Conservation (phyloP, 1,284 basidiomycete genomes). For the Leccinum brunneo-olivaceum region DNA sequence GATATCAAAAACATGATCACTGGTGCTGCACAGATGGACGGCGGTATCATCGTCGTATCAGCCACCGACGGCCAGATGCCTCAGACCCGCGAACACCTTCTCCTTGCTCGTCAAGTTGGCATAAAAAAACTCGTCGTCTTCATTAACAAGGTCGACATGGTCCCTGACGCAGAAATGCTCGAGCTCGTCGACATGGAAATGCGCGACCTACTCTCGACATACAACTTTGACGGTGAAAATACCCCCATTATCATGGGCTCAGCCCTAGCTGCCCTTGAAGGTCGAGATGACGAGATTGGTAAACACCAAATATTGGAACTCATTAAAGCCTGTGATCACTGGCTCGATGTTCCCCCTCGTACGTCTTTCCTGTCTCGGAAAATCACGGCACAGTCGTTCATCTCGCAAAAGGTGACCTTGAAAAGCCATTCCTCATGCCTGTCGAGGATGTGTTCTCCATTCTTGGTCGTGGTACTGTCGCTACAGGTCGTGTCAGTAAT, state of each 20-base stretch:
- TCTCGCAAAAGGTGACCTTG: slow-evolving; percentile 69
- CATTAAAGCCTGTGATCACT: slow-evolving; percentile 84
- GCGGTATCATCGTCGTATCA: slow-evolving; percentile 95
- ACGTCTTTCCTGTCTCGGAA: slow-evolving; percentile 27
- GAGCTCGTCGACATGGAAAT: slow-evolving; percentile 99
- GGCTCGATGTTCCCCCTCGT: slow-evolving; percentile 94
- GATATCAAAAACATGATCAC: slow-evolving; percentile 99
- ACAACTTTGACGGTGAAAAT: slow-evolving; percentile 95
- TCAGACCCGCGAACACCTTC: slow-evolving; percentile 96
- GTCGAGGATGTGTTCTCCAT: slow-evolving; percentile 99
- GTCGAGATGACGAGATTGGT: slow-evolving; percentile 76
- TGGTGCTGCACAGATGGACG: slow-evolving; percentile 98
- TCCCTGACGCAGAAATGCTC: slow-evolving; percentile 96
- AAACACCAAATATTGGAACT: slow-evolving; percentile 79
- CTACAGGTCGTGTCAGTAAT: slow-evolving; percentile 72
- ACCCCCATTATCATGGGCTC: slow-evolving; percentile 98
- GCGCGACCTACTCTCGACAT: slow-evolving; percentile 90
- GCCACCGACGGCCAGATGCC: slow-evolving; percentile 99
- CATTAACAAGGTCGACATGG: slow-evolving; percentile 99
- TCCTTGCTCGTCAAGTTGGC: slow-evolving; percentile 96
- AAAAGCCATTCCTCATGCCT: slow-evolving; percentile 97
- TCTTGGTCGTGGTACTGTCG: slow-evolving; percentile 96
- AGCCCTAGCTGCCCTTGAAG: slow-evolving; percentile 92
- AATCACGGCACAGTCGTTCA: not conserved
- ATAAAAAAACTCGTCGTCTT: slow-evolving; percentile 98